phyloP scores from a whole-genome alignment of 257 asterid genomes.

The Cynanchum wilfordii region DNA sequence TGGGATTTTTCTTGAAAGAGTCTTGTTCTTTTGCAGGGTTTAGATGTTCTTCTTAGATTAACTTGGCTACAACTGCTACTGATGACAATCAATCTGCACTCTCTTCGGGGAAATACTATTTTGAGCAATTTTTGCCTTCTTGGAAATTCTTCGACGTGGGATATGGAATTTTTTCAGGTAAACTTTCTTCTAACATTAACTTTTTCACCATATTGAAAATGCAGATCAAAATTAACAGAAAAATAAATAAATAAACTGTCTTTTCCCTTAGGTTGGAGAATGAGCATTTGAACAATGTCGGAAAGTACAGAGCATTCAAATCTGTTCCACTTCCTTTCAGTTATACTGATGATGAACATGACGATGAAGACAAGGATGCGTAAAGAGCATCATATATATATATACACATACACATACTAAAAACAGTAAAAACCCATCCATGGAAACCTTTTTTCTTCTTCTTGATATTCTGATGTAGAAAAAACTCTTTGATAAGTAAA shows the following conservation, averaged over 20 bases:
- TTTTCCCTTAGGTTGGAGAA: constrained; percentile 67
- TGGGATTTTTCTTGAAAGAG: not conserved
- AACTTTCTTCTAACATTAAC: not conserved
- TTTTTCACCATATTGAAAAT: not conserved
- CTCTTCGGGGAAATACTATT: constrained; percentile 49
- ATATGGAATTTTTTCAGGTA: constrained; percentile 95
- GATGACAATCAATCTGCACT: constrained; percentile 37
- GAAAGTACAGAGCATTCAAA: constrained; percentile 76
- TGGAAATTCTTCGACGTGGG: constrained; percentile 83
- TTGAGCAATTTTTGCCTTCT: constrained; percentile 48
- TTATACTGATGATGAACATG: too few species aligned
- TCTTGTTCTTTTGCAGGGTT: constrained; percentile 38
- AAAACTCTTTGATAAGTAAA: too few species aligned
- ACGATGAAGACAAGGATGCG: too few species aligned
- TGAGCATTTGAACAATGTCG: constrained; percentile 77
- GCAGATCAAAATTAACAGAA: not conserved
- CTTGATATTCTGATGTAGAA: too few species aligned
- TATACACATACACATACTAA: too few species aligned
- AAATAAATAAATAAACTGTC: too few species aligned
- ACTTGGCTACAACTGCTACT: constrained; percentile 78
- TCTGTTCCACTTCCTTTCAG: constrained; percentile 74
- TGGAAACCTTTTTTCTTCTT: too few species aligned
- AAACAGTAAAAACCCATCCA: too few species aligned
- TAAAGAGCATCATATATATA: too few species aligned
- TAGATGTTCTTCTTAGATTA: constrained; percentile 65